phyloP scores from a whole-genome alignment of 306 rosid genomes.

The Vachellia collinsii region DNA sequence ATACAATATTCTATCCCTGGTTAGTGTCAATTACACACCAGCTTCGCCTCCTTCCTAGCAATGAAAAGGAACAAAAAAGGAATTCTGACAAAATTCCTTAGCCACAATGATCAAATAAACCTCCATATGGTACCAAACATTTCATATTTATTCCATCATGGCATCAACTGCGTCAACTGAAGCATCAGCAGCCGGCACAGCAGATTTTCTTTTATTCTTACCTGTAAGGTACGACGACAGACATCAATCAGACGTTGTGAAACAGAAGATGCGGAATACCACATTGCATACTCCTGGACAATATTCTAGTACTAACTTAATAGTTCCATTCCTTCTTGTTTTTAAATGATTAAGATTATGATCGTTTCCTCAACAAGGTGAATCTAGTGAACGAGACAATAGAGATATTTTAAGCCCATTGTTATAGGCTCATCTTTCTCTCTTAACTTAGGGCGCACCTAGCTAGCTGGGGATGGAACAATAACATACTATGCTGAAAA shows the following conservation, averaged over 20 bases:
- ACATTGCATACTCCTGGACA: not conserved
- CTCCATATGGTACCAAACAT: not conserved
- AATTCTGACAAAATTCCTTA: not conserved
- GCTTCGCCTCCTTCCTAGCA: conserved; percentile 17
- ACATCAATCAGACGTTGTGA: conserved; percentile 23
- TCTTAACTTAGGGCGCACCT: not conserved
- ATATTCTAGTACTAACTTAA: conserved; percentile 1
- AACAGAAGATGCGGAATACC: not conserved
- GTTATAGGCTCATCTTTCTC: not conserved
- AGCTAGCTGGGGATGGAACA: conserved; percentile 3
- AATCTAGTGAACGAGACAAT: not conserved
- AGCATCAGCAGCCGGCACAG: conserved; percentile 46
- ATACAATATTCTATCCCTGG: conserved; percentile 32
- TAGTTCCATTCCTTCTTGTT: not conserved
- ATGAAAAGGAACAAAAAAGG: not conserved
- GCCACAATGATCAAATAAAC: not conserved
- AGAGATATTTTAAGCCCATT: not conserved
- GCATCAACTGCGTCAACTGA: conserved; percentile 54
- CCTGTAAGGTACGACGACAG: conserved; percentile 44
- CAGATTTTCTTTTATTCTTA: conserved; percentile 59
- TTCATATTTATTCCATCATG: conserved; percentile 57
- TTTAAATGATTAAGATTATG: not conserved
- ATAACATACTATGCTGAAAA: not conserved
- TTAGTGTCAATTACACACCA: not conserved
- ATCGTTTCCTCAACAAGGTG: not conserved